Evolutionary conservation across 2,329 filamentous ascomycete species (phyloP).

Genomic region (Trichoderma arundinaceum): DNA sequence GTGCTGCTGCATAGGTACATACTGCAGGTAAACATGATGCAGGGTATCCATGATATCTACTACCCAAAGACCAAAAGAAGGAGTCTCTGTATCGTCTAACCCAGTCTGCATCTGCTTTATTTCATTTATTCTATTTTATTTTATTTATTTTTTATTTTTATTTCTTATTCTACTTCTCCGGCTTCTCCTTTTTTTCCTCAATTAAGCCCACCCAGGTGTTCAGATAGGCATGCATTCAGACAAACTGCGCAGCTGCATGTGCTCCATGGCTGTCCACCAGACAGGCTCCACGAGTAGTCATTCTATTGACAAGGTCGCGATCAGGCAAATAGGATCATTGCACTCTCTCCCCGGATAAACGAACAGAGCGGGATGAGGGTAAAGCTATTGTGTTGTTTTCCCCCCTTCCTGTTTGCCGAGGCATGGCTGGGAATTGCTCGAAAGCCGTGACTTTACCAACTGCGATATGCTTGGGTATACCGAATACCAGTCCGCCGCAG

Average conservation of each 20-base stretch:
- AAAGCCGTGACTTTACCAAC: constrained; percentile 1
- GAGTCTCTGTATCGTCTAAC: constrained; percentile 1
- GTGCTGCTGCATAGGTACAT: constrained; percentile 9
- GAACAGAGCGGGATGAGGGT: neutral
- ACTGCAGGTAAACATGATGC: constrained; percentile 11
- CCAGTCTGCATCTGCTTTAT: neutral
- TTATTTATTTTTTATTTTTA: neutral
- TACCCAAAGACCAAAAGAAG: constrained; percentile 10
- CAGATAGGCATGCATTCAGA: constrained; percentile 8
- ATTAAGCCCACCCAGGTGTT: constrained; percentile 27
- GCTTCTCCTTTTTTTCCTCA: neutral
- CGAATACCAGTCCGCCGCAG: no score
- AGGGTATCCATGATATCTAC: neutral
- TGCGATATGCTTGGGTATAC: neutral
- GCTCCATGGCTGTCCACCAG: constrained; percentile 14
- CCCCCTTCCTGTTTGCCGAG: neutral
- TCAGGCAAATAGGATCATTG: constrained; percentile 30
- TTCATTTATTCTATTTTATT: neutral
- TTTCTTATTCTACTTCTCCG: neutral
- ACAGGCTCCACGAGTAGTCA: constrained; percentile 18
- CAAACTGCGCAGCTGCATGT: constrained; percentile 28
- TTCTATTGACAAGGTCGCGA: constrained; percentile 7
- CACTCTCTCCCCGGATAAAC: constrained; percentile 20
- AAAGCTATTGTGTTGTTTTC: neutral
- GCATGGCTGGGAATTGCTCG: neutral